Evolutionary conservation across 805 yeast genomes (phyloP).

Genomic region (Ogataea pini): DNA sequence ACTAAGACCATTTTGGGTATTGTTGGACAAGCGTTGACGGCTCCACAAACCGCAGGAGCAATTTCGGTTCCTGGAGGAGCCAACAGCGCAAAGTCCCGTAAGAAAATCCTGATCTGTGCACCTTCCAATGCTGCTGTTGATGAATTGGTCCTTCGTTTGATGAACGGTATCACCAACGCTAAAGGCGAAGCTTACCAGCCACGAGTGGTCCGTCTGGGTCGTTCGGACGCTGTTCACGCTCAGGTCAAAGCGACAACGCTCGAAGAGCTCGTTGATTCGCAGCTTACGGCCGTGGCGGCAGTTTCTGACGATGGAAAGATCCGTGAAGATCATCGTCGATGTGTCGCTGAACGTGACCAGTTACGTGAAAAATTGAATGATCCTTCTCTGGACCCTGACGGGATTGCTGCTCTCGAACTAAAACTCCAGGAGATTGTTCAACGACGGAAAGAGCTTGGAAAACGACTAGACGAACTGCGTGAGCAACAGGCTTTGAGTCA

Average conservation of each 20-base stretch:
- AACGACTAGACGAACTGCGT: slow-evolving; percentile 73
- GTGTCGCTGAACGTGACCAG: slow-evolving; percentile 58
- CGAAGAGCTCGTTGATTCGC: slow-evolving; percentile 79
- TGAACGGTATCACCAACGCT: slow-evolving; percentile 63
- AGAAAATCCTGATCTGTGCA: slow-evolving; percentile 84
- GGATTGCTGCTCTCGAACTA: slow-evolving; percentile 49
- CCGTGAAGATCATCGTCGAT: slow-evolving; percentile 50
- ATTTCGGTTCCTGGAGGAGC: not conserved
- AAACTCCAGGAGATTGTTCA: slow-evolving; percentile 57
- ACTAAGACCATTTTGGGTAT: slow-evolving; percentile 95
- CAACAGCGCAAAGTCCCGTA: not conserved
- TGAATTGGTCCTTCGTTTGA: slow-evolving; percentile 82
- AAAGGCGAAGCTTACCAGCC: slow-evolving; percentile 58
- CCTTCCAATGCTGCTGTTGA: slow-evolving; percentile 99
- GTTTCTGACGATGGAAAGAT: slow-evolving; percentile 47
- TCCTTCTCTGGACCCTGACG: slow-evolving; percentile 38
- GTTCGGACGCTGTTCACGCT: slow-evolving; percentile 82
- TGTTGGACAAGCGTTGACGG: slow-evolving; percentile 70
- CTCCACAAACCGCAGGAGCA: slow-evolving; percentile 10
- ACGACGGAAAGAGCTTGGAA: slow-evolving; percentile 67
- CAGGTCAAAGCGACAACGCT: slow-evolving; percentile 80
- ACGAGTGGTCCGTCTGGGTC: slow-evolving; percentile 79
- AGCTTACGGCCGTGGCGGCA: slow-evolving; percentile 41
- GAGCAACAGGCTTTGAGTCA: slow-evolving; percentile 67
- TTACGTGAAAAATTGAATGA: slow-evolving; percentile 43